These are phyloP conservation scores for Ziziphus jujuba DNA, from an alignment of 306 rosid species.

Conservation along the genomic window DNA sequence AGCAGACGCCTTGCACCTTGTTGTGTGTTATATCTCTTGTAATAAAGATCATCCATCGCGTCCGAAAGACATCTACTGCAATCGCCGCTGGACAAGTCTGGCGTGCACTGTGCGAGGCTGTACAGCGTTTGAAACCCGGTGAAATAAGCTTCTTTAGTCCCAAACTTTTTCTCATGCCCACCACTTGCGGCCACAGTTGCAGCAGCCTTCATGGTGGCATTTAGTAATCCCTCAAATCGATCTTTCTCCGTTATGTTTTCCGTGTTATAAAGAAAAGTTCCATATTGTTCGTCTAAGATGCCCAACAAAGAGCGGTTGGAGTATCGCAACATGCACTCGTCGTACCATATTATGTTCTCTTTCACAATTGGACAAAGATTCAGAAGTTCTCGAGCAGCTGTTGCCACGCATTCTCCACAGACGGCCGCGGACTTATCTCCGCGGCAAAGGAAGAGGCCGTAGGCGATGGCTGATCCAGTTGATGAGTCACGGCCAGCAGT, in stretches of 20 bases:
- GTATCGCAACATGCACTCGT: slow-evolving; percentile 42
- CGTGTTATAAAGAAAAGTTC: too few relatives aligned
- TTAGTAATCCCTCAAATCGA: background rate
- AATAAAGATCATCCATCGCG: background rate
- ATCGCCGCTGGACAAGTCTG: slow-evolving; percentile 12
- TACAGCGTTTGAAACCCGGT: slow-evolving; percentile 12
- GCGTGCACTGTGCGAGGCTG: slow-evolving; percentile 40
- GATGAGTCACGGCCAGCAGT: too few relatives aligned
- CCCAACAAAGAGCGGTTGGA: slow-evolving; percentile 32
- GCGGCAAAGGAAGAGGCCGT: too few relatives aligned
- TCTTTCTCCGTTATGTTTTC: background rate
- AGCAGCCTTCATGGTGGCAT: background rate
- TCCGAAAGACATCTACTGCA: slow-evolving; percentile 22
- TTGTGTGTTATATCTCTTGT: background rate
- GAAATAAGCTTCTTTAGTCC: slow-evolving; percentile 21
- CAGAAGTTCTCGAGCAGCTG: background rate
- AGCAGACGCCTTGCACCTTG: background rate
- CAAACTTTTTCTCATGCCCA: slow-evolving; percentile 30
- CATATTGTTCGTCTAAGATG: background rate
- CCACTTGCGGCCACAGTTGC: slow-evolving; percentile 3
- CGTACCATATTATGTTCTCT: slow-evolving; percentile 48
- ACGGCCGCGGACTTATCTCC: background rate
- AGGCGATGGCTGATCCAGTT: too few relatives aligned
- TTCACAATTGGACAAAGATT: slow-evolving; percentile 20
- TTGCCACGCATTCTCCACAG: slow-evolving; percentile 26